A percentile compares a stretch with the other conserved stretches of the same genome.
Conservation (phyloP, 2,329 filamentous ascomycete species). For the Rhynchosporium secalis region DNA sequence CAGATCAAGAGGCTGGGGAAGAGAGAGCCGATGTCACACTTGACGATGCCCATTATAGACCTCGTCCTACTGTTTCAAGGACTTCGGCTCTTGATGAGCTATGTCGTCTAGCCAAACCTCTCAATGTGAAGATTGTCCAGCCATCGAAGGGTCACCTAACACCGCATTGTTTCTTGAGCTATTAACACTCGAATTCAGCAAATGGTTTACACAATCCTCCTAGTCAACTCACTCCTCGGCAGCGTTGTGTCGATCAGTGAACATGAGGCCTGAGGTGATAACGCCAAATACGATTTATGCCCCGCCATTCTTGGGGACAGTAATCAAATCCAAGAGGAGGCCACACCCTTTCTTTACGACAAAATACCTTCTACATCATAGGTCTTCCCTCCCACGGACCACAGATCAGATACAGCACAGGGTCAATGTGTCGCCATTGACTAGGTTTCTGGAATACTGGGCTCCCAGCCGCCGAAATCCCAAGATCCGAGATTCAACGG, state of each 20-base stretch:
- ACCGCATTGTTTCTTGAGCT: neutral
- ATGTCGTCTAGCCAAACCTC: neutral
- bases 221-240: slow-evolving; percentile 16
- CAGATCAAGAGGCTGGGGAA: neutral
- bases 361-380: slow-evolving; percentile 43
- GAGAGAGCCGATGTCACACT: no score
- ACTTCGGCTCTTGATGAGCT: neutral
- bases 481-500: neutral
- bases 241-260: neutral
- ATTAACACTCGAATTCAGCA: slow-evolving; percentile 54
- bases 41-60: neutral
- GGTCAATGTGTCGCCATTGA: neutral
- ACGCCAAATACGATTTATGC: slow-evolving; percentile 19
- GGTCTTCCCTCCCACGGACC: neutral
- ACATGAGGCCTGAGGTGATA: neutral
- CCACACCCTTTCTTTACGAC: slow-evolving; percentile 45
- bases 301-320: slow-evolving; percentile 19
- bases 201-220: slow-evolving; percentile 46
- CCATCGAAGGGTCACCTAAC: neutral
- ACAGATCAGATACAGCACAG: neutral
- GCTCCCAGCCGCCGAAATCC: neutral
- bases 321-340: slow-evolving; percentile 8
- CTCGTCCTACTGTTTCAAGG: neutral
- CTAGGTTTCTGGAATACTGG: neutral
- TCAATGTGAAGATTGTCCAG: neutral